phyloP scores from a whole-genome alignment of 352 stramenopile genomes.

The Pythium oligandrum region DNA sequence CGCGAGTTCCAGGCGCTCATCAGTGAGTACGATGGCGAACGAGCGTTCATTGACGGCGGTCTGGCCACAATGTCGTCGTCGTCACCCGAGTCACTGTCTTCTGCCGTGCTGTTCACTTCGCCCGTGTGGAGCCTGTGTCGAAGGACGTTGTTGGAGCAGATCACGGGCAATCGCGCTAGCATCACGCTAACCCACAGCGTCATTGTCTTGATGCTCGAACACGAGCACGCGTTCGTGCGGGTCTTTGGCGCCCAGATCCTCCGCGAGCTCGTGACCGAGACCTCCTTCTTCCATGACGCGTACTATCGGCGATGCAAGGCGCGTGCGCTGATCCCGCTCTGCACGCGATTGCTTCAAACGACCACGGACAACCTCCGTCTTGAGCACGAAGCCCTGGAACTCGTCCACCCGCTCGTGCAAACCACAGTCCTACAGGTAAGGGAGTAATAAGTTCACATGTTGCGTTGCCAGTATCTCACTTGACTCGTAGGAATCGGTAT shows the following conservation, averaged over 20 bases:
- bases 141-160: conserved; percentile 50
- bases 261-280: conserved; percentile 41
- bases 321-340: conserved; percentile 29
- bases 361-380: conserved; percentile 20
- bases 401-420: conserved; percentile 47
- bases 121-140: conserved; percentile 29
- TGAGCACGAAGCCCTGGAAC: conserved; percentile 59
- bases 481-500: conserved; percentile 28
- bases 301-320: conserved; percentile 31
- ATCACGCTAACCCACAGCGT: conserved; percentile 21
- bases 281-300: conserved; percentile 47
- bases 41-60: conserved; percentile 35
- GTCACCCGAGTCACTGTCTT: conserved; percentile 7
- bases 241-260: conserved; percentile 60
- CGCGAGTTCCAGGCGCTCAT: conserved; percentile 40
- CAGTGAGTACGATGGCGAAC: conserved; percentile 36
- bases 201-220: conserved; percentile 41
- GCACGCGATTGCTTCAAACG: conserved; percentile 29
- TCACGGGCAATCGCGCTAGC: conserved; percentile 36
- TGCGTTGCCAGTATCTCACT: not conserved
- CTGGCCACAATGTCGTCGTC: conserved; percentile 15
- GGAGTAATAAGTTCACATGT: not conserved
- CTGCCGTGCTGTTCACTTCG: conserved; percentile 11
- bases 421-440: conserved; percentile 27
- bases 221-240: conserved; percentile 24